These are phyloP conservation scores for Alternaria infectoria DNA, from an alignment of 2,329 filamentous ascomycete genomes.

Conservation along the genomic window DNA sequence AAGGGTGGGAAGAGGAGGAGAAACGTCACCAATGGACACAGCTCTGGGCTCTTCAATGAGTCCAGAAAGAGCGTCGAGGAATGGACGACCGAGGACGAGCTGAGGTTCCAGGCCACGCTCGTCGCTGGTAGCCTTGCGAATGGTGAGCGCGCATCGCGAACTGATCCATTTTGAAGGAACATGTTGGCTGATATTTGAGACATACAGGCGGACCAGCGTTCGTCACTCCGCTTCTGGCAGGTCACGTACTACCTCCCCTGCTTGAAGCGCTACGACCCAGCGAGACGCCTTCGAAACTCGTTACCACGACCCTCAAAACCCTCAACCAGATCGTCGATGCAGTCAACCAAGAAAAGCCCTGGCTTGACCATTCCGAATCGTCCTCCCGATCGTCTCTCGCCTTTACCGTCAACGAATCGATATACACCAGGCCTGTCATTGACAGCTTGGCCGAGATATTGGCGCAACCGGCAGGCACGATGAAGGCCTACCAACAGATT, in stretches of 20 bases:
- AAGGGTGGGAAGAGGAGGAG: conserved; percentile 56
- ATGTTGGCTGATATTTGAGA: conserved; percentile 23
- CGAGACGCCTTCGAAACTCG: conserved; percentile 69
- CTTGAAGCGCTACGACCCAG: conserved; percentile 71
- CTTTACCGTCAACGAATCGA: conserved; percentile 36
- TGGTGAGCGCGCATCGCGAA: conserved; percentile 60
- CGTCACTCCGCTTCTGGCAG: conserved; percentile 73
- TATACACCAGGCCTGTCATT: conserved; percentile 70
- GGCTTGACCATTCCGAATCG: conserved; percentile 57
- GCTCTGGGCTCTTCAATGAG: conserved; percentile 14
- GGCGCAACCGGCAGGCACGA: conserved; percentile 60
- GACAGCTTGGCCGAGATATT: conserved; percentile 71
- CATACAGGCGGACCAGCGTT: conserved; percentile 77
- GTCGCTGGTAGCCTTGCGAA: conserved; percentile 85
- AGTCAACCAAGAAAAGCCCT: conserved; percentile 61
- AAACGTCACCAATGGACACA: conserved; percentile 48
- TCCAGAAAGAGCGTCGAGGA: conserved; percentile 21
- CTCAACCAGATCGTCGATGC: conserved; percentile 75
- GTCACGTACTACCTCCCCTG: conserved; percentile 71
- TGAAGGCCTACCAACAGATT: conserved; percentile 67
- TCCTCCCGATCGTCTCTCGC: conserved; percentile 63
- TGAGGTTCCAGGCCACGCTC: conserved; percentile 79
- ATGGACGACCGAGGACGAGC: conserved; percentile 68
- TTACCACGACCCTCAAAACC: conserved; percentile 75
- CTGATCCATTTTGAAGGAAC: neutral